phyloP scores from a whole-genome alignment of 805 yeast genomes.

The Peterozyma xylosa region DNA sequence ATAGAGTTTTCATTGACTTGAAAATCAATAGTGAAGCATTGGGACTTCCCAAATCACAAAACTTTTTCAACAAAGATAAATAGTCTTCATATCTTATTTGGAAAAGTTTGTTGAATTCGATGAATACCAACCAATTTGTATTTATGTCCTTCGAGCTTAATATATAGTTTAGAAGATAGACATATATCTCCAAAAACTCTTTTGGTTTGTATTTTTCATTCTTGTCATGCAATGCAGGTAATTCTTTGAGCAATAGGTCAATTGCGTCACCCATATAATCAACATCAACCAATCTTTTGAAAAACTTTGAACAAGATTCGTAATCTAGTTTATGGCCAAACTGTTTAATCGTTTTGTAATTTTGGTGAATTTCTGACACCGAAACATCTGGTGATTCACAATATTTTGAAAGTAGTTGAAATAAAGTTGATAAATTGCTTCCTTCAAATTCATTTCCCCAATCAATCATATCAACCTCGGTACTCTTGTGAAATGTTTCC shows the following conservation, averaged over 20 bases:
- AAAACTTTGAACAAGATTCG: constrained; percentile 29
- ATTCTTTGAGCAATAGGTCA: constrained; percentile 33
- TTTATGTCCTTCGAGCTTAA: constrained; percentile 28
- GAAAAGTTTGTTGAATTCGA: constrained; percentile 47
- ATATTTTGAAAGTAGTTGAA: constrained; percentile 16
- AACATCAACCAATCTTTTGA: constrained; percentile 24
- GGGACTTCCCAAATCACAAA: constrained; percentile 46
- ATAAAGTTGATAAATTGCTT: constrained; percentile 17
- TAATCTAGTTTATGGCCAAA: constrained; percentile 29
- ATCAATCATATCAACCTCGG: constrained; percentile 28
- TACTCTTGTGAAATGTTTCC: constrained; percentile 24
- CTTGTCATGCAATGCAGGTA: constrained; percentile 15
- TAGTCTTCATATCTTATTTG: constrained; percentile 51
- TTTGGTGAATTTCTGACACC: constrained; percentile 15
- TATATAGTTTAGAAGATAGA: constrained; percentile 37
- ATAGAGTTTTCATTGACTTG: constrained; percentile 47
- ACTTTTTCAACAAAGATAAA: constrained; percentile 49
- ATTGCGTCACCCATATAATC: constrained; percentile 32
- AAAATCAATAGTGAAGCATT: constrained; percentile 58
- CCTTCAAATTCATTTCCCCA: constrained; percentile 32
- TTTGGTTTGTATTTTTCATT: constrained; percentile 10
- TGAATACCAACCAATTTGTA: constrained; percentile 55
- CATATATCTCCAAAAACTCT: constrained; percentile 27
- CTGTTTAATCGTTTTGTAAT: constrained; percentile 34
- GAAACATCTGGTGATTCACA: constrained; percentile 8